Evolutionary conservation across 139 green algal genomes (phyloP).

Genomic region (Chlamydomonas sp.): DNA sequence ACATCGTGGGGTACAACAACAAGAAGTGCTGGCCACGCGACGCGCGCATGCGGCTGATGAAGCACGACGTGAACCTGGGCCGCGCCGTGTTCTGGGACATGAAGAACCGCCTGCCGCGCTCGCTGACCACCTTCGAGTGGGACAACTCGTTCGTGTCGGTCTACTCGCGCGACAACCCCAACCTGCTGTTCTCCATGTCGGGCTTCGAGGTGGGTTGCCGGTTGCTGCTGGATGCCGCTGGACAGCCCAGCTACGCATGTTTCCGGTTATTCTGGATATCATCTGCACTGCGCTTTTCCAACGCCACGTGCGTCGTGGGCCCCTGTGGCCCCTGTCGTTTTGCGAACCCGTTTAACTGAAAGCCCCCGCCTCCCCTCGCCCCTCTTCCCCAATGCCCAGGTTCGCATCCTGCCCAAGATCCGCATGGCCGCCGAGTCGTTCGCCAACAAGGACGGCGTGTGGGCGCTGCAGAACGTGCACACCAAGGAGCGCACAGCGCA

Average conservation of each 20-base stretch:
- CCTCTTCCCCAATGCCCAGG: slow-evolving; percentile 42
- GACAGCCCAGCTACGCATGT: too few species aligned
- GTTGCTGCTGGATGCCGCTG: too few species aligned
- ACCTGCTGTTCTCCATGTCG: slow-evolving; percentile 98
- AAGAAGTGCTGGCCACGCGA: slow-evolving; percentile 98
- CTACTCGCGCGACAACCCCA: slow-evolving; percentile 98
- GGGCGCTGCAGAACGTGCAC: slow-evolving; percentile 96
- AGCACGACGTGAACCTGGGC: slow-evolving; percentile 99
- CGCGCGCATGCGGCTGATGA: slow-evolving; percentile 99
- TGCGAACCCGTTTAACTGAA: neutral
- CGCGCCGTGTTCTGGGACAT: slow-evolving; percentile 97
- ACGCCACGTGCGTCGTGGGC: neutral
- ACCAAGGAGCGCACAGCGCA: slow-evolving; percentile 96
- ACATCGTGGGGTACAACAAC: slow-evolving; percentile 99
- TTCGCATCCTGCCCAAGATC: slow-evolving; percentile 97
- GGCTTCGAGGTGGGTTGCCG: slow-evolving; percentile 89
- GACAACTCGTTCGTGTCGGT: slow-evolving; percentile 96
- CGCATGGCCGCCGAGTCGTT: slow-evolving; percentile 92
- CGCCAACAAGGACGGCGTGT: slow-evolving; percentile 96
- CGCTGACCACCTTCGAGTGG: slow-evolving; percentile 98
- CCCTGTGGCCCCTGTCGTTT: too few species aligned
- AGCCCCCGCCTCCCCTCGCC: neutral
- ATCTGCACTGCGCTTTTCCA: neutral
- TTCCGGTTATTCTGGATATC: neutral
- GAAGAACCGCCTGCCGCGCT: slow-evolving; percentile 88